phyloP scores from a whole-genome alignment of 2,329 filamentous ascomycete genomes.

The Fusarium veterinarium region DNA sequence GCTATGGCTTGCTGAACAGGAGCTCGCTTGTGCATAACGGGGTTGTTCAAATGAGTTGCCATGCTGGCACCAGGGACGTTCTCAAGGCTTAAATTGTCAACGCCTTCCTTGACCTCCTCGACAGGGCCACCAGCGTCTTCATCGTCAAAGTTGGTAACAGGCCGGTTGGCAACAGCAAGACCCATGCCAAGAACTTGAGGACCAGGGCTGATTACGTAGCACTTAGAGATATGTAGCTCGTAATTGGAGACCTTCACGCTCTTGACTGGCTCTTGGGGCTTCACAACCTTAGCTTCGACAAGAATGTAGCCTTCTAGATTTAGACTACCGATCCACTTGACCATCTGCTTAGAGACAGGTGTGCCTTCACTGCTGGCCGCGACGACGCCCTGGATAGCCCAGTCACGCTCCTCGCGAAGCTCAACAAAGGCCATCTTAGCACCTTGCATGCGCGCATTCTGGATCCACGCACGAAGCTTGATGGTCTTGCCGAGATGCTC shows the following conservation, averaged over 20 bases:
- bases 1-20: constrained; percentile 89
- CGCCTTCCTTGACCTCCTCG: constrained; percentile 58
- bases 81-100: constrained; percentile 55
- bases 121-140: constrained; percentile 59
- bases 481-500: constrained; percentile 76
- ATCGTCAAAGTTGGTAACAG: constrained; percentile 69
- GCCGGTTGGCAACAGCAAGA: constrained; percentile 65
- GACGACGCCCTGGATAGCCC: constrained; percentile 85
- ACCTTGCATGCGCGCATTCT: constrained; percentile 88
- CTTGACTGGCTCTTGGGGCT: constrained; percentile 88
- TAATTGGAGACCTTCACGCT: constrained; percentile 82
- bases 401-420: constrained; percentile 78
- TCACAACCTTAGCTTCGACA: constrained; percentile 83
- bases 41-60: constrained; percentile 89
- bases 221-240: constrained; percentile 89
- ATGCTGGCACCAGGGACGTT: constrained; percentile 79
- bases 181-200: constrained; percentile 69
- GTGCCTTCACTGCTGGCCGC: constrained; percentile 74
- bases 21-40: constrained; percentile 90
- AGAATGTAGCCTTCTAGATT: constrained; percentile 84
- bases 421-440: constrained; percentile 94
- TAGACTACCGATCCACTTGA: constrained; percentile 85
- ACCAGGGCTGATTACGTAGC: constrained; percentile 78
- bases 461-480: constrained; percentile 82
- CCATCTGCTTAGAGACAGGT: constrained; percentile 84